These are phyloP conservation scores for Tetrapisispora fleetii DNA, from an alignment of 805 yeast genomes.

Conservation along the genomic window DNA sequence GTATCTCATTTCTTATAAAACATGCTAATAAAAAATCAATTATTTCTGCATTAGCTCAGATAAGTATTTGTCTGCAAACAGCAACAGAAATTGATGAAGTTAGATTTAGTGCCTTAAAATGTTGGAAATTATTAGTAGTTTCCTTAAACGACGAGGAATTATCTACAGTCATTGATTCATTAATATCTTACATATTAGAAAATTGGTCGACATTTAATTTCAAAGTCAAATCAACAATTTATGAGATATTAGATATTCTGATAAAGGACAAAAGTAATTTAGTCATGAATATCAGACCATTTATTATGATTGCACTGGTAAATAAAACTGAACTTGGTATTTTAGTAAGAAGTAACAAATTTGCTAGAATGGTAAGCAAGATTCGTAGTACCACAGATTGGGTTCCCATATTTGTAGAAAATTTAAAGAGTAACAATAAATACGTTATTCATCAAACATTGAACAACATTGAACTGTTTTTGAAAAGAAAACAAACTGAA, in stretches of 20 bases:
- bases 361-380: conserved; percentile 37
- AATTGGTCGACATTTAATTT: conserved; percentile 46
- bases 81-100: conserved; percentile 56
- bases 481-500: conserved; percentile 40
- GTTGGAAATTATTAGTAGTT: conserved; percentile 56
- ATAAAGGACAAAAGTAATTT: conserved; percentile 15
- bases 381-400: conserved; percentile 16
- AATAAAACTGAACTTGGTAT: conserved; percentile 44
- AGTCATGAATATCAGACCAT: conserved; percentile 19
- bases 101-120: conserved; percentile 49
- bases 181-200: conserved; percentile 65
- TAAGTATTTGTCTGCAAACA: conserved; percentile 76
- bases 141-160: conserved; percentile 48
- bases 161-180: conserved; percentile 59
- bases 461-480: conserved; percentile 47
- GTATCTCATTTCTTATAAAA: conserved; percentile 57
- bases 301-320: conserved; percentile 61
- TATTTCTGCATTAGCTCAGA: conserved; percentile 68
- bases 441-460: conserved; percentile 67
- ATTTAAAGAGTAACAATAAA: conserved; percentile 25
- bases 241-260: conserved; percentile 36
- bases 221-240: conserved; percentile 42
- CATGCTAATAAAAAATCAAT: conserved; percentile 41
- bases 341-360: conserved; percentile 42
- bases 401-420: conserved; percentile 20